Evolutionary conservation across 1,284 basidiomycete genomes (phyloP), one percentile per base, ranked within the genome.

Genomic region (Trichosporon inkin): DNA sequence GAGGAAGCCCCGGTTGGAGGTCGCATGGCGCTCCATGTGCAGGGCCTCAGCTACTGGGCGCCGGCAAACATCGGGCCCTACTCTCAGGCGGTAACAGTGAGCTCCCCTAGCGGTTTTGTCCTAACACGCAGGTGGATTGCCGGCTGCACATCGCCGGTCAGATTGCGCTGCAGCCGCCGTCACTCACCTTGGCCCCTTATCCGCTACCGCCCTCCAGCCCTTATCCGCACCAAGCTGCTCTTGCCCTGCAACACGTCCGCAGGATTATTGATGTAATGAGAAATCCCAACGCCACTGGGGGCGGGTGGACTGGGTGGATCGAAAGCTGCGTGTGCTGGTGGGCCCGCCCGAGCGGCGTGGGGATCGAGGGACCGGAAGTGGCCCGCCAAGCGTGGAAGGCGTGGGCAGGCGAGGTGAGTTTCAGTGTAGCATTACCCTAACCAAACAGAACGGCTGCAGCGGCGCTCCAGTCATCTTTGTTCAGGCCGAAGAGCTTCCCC

Each of bases 21-120:
- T 19, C 53, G 92, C 35, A 84, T 84, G 56, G 87, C 89, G 0
- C 80, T 99, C 36, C 96, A 99, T 72, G 94, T 99, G 0, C 96
- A 99, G 77, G 85, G 92, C 14, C 75, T 95, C 56, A 95, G 92
- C 73, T 98, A 98, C 75, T 99, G 96, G 96, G 95, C 95, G 16
- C 93, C 96, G 10, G 95, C 96, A 2, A 99, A 98, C 74, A 99
- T 99, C 58, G 96, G 96, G 0, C 96, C 96, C 1, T 99, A 99
- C 76, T 95, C 92, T 0, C 96, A 99, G 78, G 88, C 91, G 7
- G 84, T 98, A 56, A 82, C 83, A 56, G 90, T 92, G 62, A 69
- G 86, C 80, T 14, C 34, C 52, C 60, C 58, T 59, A 20, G 39
- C 53, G n/a, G 1, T 10, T 3, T 10, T 32, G 3, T 16, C 10